Conservation (phyloP, 208 protist species). For the Trypanosoma cruzi region DNA sequence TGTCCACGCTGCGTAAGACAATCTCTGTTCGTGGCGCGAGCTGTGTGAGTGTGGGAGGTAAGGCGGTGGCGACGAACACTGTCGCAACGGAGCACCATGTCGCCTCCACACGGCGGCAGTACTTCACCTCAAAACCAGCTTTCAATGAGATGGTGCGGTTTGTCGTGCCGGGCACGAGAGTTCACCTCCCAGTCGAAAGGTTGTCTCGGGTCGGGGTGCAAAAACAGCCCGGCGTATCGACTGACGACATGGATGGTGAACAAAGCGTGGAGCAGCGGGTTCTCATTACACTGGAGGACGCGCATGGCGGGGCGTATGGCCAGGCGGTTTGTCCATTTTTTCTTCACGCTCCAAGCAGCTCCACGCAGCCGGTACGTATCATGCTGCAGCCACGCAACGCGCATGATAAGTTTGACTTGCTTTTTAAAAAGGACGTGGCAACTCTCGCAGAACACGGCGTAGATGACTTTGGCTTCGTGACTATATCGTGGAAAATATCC, state of each 20-base stretch:
- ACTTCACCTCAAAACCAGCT: conserved; percentile 25
- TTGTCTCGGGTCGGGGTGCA: neutral
- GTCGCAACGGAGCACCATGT: conserved; percentile 11
- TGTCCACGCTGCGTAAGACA: conserved; percentile 63
- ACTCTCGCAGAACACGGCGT: conserved; percentile 46
- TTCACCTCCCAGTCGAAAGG: neutral
- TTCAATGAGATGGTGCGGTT: conserved; percentile 31
- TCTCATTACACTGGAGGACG: conserved; percentile 59
- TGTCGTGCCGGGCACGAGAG: conserved; percentile 1
- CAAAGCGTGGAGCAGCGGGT: conserved; percentile 46
- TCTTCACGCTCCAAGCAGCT: conserved; percentile 52
- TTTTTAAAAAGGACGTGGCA: conserved; percentile 58
- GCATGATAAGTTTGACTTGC: conserved; percentile 53
- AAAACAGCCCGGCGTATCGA: conserved; percentile 3
- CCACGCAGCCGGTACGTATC: conserved; percentile 50
- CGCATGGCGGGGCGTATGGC: conserved; percentile 40
- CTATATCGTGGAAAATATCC: conserved; percentile 65
- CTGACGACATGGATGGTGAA: neutral
- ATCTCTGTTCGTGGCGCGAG: conserved; percentile 12
- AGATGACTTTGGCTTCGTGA: conserved; percentile 87
- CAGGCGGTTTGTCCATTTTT: conserved; percentile 81
- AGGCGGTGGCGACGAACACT: conserved; percentile 15
- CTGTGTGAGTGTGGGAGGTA: conserved; percentile 5
- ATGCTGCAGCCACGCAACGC: conserved; percentile 81
- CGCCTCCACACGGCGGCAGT: conserved; percentile 20